phyloP scores from a whole-genome alignment of 306 rosid species.

The Cajanus cajan region DNA sequence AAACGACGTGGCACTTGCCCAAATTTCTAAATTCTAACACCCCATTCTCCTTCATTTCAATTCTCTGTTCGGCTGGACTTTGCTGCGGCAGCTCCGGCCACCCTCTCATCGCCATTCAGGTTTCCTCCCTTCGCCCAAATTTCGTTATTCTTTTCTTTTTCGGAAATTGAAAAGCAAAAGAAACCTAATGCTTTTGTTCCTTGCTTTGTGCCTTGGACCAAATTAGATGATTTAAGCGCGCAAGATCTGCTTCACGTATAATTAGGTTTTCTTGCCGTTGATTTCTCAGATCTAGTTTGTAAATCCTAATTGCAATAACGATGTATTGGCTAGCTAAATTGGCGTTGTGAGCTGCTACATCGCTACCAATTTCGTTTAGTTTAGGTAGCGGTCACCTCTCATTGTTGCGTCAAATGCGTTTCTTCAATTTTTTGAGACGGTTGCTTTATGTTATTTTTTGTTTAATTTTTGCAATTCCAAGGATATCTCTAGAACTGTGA shows the following conservation, averaged over 20 bases:
- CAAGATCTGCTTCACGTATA: conserved; percentile 35
- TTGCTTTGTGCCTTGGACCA: not conserved
- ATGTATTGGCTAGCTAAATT: conserved; percentile 9
- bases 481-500: conserved; percentile 9
- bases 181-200: not conserved
- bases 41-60: not conserved
- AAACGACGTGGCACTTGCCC: conserved; percentile 23
- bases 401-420: not conserved
- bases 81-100: conserved; percentile 33
- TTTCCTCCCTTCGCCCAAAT: not conserved
- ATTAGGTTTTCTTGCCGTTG: not conserved
- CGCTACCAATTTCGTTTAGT: not conserved
- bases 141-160: not conserved
- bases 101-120: conserved; percentile 34
- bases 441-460: not conserved
- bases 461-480: conserved; percentile 1
- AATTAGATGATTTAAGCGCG: conserved; percentile 6
- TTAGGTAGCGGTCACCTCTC: not conserved
- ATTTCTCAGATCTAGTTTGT: conserved; percentile 37
- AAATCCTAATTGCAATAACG: conserved; percentile 19
- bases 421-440: not conserved
- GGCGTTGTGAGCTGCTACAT: not conserved
- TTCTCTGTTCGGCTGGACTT: conserved; percentile 21
- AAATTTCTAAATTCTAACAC: not conserved
- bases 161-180: not conserved